Conservation (phyloP, 345 rosid genomes). For the Chamaenerion angustifolium region DNA sequence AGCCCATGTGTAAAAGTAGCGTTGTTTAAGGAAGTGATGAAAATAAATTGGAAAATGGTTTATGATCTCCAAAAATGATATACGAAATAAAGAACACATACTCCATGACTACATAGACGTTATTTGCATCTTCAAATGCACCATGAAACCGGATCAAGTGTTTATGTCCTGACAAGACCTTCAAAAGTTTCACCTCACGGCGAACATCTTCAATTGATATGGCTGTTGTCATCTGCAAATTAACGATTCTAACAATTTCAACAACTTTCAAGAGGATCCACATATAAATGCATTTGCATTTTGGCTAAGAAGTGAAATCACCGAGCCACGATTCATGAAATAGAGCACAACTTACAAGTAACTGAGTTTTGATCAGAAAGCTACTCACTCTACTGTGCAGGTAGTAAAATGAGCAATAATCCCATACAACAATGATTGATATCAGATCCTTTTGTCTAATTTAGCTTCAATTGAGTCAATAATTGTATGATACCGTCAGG, state of each 20-base stretch:
- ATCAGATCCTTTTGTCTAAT: no score
- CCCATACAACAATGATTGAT: no score
- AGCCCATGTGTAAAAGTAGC: not conserved
- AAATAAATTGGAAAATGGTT: no score
- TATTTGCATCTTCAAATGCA: slow-evolving; percentile 68
- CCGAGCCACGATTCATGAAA: no score
- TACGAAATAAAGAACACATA: slow-evolving; percentile 23
- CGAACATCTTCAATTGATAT: slow-evolving; percentile 87
- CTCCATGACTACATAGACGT: slow-evolving; percentile 90
- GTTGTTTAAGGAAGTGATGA: not conserved
- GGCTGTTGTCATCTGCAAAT: slow-evolving; percentile 81
- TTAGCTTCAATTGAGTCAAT: no score
- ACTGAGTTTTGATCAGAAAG: no score
- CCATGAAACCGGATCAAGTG: slow-evolving; percentile 73
- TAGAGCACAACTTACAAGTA: no score
- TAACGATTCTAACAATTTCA: slow-evolving; percentile 2
- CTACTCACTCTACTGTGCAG: no score
- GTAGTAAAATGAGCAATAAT: no score
- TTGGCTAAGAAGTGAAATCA: no score
- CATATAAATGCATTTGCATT: not conserved
- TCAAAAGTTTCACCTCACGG: slow-evolving; percentile 79
- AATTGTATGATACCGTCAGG: not conserved
- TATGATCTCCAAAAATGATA: not conserved
- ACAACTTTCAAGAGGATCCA: slow-evolving; percentile 1
- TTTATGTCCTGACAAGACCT: slow-evolving; percentile 65